phyloP scores from a whole-genome alignment of 192 early-diverging fungal genomes.

The Phlyctochytrium bullatum region DNA sequence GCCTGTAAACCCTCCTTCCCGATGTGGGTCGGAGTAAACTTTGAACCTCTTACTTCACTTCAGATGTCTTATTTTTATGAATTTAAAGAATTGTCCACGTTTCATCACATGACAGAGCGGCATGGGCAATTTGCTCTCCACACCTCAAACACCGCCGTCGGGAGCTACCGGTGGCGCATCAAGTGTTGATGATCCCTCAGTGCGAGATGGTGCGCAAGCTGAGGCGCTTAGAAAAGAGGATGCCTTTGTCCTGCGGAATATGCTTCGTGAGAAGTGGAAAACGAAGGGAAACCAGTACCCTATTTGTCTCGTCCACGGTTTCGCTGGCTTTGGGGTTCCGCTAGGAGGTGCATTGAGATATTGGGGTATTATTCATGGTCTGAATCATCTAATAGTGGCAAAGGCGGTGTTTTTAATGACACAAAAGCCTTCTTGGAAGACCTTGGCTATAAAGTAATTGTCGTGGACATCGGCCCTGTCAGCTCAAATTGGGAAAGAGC shows the following conservation, averaged over 20 bases:
- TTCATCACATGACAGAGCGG: too few relatives aligned
- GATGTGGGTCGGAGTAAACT: too few relatives aligned
- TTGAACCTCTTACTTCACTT: too few relatives aligned
- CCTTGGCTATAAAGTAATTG: not conserved
- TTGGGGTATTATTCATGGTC: conserved; percentile 18
- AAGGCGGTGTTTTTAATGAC: conserved; percentile 5
- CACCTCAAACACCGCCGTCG: too few relatives aligned
- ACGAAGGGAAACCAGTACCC: conserved; percentile 21
- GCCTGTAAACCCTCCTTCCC: too few relatives aligned
- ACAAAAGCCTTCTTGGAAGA: not conserved
- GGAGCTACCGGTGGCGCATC: too few relatives aligned
- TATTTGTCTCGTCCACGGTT: conserved; percentile 18
- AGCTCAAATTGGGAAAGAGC: conserved; percentile 27
- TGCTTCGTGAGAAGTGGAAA: not conserved
- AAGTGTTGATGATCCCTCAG: too few relatives aligned
- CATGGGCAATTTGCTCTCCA: too few relatives aligned
- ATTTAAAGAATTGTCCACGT: too few relatives aligned
- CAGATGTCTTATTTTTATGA: too few relatives aligned
- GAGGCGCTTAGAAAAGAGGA: too few relatives aligned
- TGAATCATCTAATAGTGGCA: not conserved
- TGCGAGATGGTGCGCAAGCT: too few relatives aligned
- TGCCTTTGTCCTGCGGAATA: not conserved
- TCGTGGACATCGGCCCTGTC: conserved; percentile 15
- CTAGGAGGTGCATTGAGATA: conserved; percentile 18
- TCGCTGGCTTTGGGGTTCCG: conserved; percentile 19